phyloP scores from a whole-genome alignment of 2,329 filamentous ascomycete genomes.

The Chrysoporthe deuterocubensis region DNA sequence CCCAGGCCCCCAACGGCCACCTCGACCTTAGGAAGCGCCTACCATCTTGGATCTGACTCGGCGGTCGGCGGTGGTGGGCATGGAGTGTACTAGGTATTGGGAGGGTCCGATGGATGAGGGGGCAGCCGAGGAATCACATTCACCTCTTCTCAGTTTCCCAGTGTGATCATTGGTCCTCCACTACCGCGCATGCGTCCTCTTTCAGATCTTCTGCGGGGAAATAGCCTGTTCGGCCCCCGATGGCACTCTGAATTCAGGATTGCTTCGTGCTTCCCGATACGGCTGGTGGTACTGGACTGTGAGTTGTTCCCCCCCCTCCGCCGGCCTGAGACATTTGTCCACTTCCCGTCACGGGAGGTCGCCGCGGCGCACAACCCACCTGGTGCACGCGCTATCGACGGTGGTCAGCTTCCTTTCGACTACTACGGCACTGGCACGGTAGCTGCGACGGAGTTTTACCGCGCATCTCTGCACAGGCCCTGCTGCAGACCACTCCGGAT shows the following conservation, averaged over 20 bases:
- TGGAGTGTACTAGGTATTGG: background rate
- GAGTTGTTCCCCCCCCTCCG: background rate
- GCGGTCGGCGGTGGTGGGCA: too few species aligned
- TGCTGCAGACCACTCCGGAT: constrained; percentile 5
- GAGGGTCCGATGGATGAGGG: background rate
- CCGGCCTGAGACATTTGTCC: background rate
- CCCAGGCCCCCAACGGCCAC: background rate
- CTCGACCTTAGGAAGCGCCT: background rate
- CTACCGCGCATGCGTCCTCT: background rate
- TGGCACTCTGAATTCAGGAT: background rate
- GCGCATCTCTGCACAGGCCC: background rate
- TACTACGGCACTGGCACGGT: background rate
- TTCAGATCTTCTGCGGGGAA: background rate
- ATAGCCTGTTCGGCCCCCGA: background rate
- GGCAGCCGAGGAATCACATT: constrained; percentile 15
- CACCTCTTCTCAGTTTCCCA: background rate
- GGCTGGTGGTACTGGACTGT: constrained; percentile 11
- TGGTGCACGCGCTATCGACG: background rate
- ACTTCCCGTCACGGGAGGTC: background rate
- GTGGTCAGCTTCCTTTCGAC: constrained; percentile 8
- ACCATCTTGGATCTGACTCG: background rate
- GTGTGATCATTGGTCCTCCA: background rate
- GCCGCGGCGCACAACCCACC: background rate
- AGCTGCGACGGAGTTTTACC: background rate
- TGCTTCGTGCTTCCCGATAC: background rate